Base-by-base conservation (phyloP, 805 yeast genomes). In the Saturnispora kantuleensis region DNA sequence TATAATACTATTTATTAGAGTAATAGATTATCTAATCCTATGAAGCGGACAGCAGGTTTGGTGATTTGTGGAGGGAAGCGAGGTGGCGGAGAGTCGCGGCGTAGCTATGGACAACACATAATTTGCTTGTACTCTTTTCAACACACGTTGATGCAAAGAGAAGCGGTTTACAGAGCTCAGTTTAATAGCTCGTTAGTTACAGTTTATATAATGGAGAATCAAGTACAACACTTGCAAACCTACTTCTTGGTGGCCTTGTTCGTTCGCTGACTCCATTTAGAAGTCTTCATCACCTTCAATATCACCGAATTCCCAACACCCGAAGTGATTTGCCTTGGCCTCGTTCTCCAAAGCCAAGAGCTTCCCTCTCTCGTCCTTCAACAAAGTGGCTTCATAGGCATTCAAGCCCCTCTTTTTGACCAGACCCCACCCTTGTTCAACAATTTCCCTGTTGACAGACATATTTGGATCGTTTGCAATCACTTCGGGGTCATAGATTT, bases 221-320 rank as follows among this genome's bases (percentile, higher is more conserved):
- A 17, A 17, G 3, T 17, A 5, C 3, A 21, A 21, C 8, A 5
- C 26, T 21, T 2, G 8, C 26, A 21, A 21, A 6, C 26, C 3
- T 21, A 21, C 26, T 17, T 17, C 5, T 17, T 5, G 18, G 3
- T 17, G 5, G 18, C 5, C n/a, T 17, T 21, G 8, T 6, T 21
- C 26, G 26, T 21, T 21, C 8, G 8, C 26, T 2, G 26, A 6
- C 8, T 21, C 8, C 8, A 21, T 1, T 41, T 44, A 50, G 17
- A 47, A 50, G 3, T 57, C 56, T 8, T 77, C 82, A 45, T 76
- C 81, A 44, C 69, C 77, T 33, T 80, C 73, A 32, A 83, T 73
- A 56, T 82, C 87, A 41, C 89, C 89, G 52, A 74, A 78, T 61
- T 79, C 77, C 89, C 89, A 82, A 57, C 84, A 79, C 4, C 88